These are phyloP conservation scores for Colletotrichum chlorophyti DNA, from an alignment of 2,329 filamentous ascomycete species.

Conservation along the genomic window DNA sequence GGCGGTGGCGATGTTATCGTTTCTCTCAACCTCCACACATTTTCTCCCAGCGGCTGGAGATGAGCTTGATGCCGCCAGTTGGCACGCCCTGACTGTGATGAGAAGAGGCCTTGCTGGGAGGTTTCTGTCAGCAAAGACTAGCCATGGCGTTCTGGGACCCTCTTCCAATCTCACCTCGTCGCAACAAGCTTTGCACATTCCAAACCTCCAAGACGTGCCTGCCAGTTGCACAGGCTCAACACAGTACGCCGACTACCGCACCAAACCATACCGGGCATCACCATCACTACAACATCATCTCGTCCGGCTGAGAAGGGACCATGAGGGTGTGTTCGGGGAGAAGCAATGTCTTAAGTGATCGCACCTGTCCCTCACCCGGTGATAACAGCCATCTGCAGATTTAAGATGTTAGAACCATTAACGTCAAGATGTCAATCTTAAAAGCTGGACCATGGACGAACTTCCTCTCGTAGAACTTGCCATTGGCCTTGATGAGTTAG, in stretches of 20 bases:
- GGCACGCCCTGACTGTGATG: slow-evolving; percentile 2
- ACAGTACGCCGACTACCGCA: too few relatives aligned
- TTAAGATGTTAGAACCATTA: too few relatives aligned
- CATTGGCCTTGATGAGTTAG: too few relatives aligned
- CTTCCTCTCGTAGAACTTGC: too few relatives aligned
- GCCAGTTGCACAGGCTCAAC: slow-evolving; percentile 23
- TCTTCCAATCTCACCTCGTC: neutral
- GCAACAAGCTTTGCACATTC: slow-evolving; percentile 3
- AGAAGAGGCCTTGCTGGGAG: neutral
- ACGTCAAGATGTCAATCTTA: too few relatives aligned
- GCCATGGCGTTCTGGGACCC: neutral
- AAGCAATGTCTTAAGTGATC: too few relatives aligned
- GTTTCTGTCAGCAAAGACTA: slow-evolving; percentile 8
- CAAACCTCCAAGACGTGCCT: slow-evolving; percentile 14
- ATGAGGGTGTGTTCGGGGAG: too few relatives aligned
- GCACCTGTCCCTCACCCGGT: too few relatives aligned
- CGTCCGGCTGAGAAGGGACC: too few relatives aligned
- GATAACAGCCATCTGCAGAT: too few relatives aligned
- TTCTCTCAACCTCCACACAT: neutral
- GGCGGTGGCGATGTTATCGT: neutral
- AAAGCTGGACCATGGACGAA: too few relatives aligned
- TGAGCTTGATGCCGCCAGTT: slow-evolving; percentile 4
- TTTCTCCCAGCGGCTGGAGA: neutral
- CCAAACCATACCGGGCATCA: neutral
- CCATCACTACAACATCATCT: too few relatives aligned